A percentile compares a stretch with the other conserved stretches of the same genome.
Evolutionary conservation across 805 yeast species (phyloP).

Genomic region (Yamadazyma insecticola): DNA sequence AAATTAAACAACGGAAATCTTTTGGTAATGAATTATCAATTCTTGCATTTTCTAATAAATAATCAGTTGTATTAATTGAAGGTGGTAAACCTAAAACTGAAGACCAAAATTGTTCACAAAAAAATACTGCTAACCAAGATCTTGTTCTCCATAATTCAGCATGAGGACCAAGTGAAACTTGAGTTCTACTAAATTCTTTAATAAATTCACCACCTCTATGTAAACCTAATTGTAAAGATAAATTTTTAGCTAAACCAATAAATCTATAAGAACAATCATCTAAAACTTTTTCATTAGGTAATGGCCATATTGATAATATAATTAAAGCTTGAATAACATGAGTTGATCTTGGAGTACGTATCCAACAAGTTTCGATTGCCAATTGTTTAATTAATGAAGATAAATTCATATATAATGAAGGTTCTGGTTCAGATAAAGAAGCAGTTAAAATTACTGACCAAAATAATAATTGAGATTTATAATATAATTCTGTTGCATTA

Average conservation of each 20-base stretch:
- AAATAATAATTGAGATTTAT: slow-evolving; percentile 78
- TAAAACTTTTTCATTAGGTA: slow-evolving; percentile 86
- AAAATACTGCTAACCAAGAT: slow-evolving; percentile 85
- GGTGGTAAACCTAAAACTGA: slow-evolving; percentile 86
- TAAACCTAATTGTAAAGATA: slow-evolving; percentile 81
- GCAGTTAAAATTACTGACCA: slow-evolving; percentile 92
- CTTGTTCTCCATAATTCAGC: slow-evolving; percentile 94
- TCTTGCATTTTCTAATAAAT: slow-evolving; percentile 72
- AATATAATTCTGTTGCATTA: slow-evolving; percentile 70
- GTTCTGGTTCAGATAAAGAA: slow-evolving; percentile 81
- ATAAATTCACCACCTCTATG: slow-evolving; percentile 87
- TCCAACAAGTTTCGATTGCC: slow-evolving; percentile 91
- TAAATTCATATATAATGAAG: slow-evolving; percentile 68
- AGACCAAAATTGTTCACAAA: slow-evolving; percentile 88
- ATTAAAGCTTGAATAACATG: slow-evolving; percentile 88
- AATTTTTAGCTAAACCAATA: slow-evolving; percentile 77
- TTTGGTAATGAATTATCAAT: slow-evolving; percentile 62
- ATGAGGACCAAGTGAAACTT: slow-evolving; percentile 75
- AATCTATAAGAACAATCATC: slow-evolving; percentile 91
- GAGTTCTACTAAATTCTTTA: slow-evolving; percentile 85
- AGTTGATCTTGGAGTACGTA: slow-evolving; percentile 87
- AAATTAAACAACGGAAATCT: slow-evolving; percentile 65
- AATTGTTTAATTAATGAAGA: slow-evolving; percentile 77
- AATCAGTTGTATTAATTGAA: slow-evolving; percentile 72
- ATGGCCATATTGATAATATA: slow-evolving; percentile 85